Conservation (phyloP, 148 eudicot genomes). For the Pouteria glomerata region DNA sequence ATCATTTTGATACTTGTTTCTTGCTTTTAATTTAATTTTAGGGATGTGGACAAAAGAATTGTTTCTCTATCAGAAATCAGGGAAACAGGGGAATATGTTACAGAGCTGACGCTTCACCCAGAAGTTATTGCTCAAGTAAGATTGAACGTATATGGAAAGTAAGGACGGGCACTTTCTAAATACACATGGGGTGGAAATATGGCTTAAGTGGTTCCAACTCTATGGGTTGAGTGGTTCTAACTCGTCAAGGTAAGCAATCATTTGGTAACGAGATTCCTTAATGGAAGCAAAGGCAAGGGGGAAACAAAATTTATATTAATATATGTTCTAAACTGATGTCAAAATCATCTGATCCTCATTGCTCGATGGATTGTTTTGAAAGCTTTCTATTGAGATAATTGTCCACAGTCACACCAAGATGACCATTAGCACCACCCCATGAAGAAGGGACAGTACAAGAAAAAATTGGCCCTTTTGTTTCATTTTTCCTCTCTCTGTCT, state of each 20-base stretch:
- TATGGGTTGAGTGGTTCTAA: too few relatives aligned
- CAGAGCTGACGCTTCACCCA: constrained; percentile 87
- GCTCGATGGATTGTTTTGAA: too few relatives aligned
- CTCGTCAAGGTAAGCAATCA: constrained; percentile 17
- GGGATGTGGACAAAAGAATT: constrained; percentile 86
- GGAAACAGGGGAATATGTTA: constrained; percentile 84
- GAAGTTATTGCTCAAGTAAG: constrained; percentile 82
- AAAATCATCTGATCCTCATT: too few relatives aligned
- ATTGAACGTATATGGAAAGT: constrained; percentile 74
- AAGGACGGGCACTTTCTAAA: constrained; percentile 16
- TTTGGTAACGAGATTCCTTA: background rate
- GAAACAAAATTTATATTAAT: background rate
- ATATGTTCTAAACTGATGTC: too few relatives aligned
- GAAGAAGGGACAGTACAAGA: too few relatives aligned
- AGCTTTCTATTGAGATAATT: too few relatives aligned
- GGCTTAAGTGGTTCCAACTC: background rate
- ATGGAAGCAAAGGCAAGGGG: background rate
- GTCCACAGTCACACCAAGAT: too few relatives aligned
- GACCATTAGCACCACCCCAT: too few relatives aligned
- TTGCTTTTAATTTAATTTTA: constrained; percentile 17
- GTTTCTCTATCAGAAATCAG: constrained; percentile 80
- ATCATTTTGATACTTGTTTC: background rate
- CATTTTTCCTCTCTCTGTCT: too few relatives aligned
- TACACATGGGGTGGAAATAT: background rate
- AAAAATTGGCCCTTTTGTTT: too few relatives aligned